Conservation (phyloP, 192 early-diverging fungal species). For the Oehlia diaphana region DNA sequence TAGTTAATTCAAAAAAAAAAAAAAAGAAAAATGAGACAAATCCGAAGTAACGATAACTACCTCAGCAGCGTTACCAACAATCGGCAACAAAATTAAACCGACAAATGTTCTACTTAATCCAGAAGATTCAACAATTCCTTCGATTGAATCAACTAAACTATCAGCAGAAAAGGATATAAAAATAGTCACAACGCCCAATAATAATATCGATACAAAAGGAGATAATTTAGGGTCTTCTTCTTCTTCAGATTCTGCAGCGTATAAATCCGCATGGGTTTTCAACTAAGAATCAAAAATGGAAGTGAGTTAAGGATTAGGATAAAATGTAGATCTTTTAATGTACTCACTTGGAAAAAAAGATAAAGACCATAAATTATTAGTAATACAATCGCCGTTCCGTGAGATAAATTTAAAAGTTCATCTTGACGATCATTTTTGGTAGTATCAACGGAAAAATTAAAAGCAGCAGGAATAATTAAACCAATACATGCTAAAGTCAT, state of each 20-base stretch:
- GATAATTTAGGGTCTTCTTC: slow-evolving; percentile 59
- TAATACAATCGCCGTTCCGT: slow-evolving; percentile 68
- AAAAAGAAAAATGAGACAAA: not conserved
- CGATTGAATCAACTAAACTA: slow-evolving; percentile 78
- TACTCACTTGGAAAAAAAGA: slow-evolving; percentile 79
- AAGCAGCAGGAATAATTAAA: slow-evolving; percentile 72
- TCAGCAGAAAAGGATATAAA: slow-evolving; percentile 81
- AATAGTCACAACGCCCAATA: slow-evolving; percentile 59
- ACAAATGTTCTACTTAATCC: slow-evolving; percentile 80
- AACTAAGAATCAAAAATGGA: not conserved
- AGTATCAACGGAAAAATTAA: slow-evolving; percentile 43
- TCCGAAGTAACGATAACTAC: not conserved
- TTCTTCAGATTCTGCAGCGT: slow-evolving; percentile 42
- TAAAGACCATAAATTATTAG: slow-evolving; percentile 68
- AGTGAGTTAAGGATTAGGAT: not conserved
- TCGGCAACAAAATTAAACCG: slow-evolving; percentile 86
- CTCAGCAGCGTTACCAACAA: slow-evolving; percentile 91
- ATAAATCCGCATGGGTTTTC: slow-evolving; percentile 71
- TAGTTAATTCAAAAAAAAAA: not conserved
- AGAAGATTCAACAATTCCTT: slow-evolving; percentile 71
- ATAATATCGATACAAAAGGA: slow-evolving; percentile 50
- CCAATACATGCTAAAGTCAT: slow-evolving; percentile 64
- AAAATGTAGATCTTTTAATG: not conserved
- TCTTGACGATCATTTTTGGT: slow-evolving; percentile 46
- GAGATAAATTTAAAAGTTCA: slow-evolving; percentile 57